Conservation (phyloP, 108 stramenopile genomes). For the Phaeodactylum tricornutum region DNA sequence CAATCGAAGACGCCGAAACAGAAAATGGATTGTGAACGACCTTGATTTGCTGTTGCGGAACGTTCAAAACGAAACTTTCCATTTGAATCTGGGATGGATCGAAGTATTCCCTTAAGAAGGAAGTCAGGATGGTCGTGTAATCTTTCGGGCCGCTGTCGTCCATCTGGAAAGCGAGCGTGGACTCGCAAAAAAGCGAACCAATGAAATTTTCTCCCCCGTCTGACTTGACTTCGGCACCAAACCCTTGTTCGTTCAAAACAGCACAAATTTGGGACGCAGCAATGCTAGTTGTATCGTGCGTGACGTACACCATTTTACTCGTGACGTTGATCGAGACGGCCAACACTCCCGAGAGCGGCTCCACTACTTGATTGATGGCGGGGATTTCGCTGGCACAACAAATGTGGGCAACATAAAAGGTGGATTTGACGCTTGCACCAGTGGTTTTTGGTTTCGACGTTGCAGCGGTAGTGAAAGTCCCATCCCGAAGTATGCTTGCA, state of each 20-base stretch:
- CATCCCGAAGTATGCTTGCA: conserved; percentile 29
- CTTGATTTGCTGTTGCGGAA: conserved; percentile 1
- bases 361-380: conserved; percentile 8
- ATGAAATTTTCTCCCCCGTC: conserved; percentile 15
- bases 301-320: conserved; percentile 20
- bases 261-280: conserved; percentile 17
- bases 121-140: neutral
- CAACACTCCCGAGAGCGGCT: conserved; percentile 13
- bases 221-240: conserved; percentile 26
- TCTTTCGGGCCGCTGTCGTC: neutral
- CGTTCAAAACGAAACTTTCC: conserved; percentile 12
- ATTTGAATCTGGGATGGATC: conserved; percentile 5
- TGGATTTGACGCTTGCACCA: conserved; percentile 8
- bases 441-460: no score
- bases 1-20: conserved; percentile 4
- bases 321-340: conserved; percentile 12
- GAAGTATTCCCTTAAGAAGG: neutral
- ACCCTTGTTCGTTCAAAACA: conserved; percentile 21
- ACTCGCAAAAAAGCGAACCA: neutral
- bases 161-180: neutral
- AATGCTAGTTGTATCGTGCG: conserved; percentile 25
- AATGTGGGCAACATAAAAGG: conserved; percentile 16
- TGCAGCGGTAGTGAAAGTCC: no score
- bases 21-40: conserved; percentile 23
- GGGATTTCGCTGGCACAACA: conserved; percentile 23